Conservation (phyloP, 129 eudicot genomes). For the Solidago caesia region DNA sequence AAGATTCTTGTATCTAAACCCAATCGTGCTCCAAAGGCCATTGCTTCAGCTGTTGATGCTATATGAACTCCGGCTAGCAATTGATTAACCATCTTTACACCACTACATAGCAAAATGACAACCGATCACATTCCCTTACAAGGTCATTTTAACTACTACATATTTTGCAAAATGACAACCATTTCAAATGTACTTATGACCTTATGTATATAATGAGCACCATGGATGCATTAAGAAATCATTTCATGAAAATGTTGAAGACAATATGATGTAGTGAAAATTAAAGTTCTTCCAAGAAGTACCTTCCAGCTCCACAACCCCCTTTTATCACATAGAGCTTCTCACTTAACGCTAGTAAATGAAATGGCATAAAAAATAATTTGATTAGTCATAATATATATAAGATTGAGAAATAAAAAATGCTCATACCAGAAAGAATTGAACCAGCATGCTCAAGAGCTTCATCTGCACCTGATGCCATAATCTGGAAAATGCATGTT, state of each 20-base stretch:
- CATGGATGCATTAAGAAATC: not conserved
- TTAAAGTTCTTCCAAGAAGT: slow-evolving; percentile 26
- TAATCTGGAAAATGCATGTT: slow-evolving; percentile 50
- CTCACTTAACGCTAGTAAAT: slow-evolving; percentile 80
- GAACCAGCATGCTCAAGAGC: slow-evolving; percentile 82
- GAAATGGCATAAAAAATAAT: slow-evolving; percentile 22
- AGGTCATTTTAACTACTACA: slow-evolving; percentile 8
- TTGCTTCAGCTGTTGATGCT: slow-evolving; percentile 97
- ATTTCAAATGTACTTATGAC: not conserved
- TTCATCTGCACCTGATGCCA: slow-evolving; percentile 96
- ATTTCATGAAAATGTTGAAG: slow-evolving; percentile 5
- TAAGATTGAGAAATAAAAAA: not conserved
- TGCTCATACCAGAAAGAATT: slow-evolving; percentile 72
- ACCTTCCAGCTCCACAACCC: slow-evolving; percentile 99
- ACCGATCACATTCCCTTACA: not conserved
- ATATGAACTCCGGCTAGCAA: slow-evolving; percentile 99
- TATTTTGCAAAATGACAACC: not conserved
- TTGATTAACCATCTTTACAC: slow-evolving; percentile 98
- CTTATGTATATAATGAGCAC: no score
- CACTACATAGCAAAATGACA: slow-evolving; percentile 45
- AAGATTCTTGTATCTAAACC: slow-evolving; percentile 78
- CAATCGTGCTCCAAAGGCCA: slow-evolving; percentile 96
- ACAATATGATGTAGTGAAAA: slow-evolving; percentile 15
- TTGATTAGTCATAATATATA: slow-evolving; percentile 12
- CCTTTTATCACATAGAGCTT: slow-evolving; percentile 91